Base-by-base conservation (phyloP, 352 stramenopile genomes). In the Phytopythium kandeliae region DNA sequence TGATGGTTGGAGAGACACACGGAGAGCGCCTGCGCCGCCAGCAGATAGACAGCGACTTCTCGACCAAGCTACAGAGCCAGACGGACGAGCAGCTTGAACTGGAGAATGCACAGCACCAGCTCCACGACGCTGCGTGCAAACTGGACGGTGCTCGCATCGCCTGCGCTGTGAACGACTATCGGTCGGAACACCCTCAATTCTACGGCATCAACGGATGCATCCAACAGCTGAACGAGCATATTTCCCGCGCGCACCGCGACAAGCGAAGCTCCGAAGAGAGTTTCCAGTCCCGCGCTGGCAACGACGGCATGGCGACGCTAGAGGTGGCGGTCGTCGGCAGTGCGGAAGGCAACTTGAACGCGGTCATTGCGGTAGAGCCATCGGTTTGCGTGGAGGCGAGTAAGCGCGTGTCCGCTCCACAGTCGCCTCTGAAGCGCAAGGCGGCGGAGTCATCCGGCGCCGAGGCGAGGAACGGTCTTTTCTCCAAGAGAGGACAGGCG, bases 171-270 rank as follows among this genome's bases (percentile, higher is more conserved):
- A 54, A 73, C 28, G 76, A 87, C 35, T 90, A 90, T 43, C 75
- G 76, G 40, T 25, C 68, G 2, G 70, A 67, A 4, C 65, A 88
- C 12, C 79, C 79, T 3, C 66, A 75, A n/a, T 90, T 90, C 50
- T 90, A 90, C 48, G 79, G 79, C 7, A 75, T 90, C 38, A 90
- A 90, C 44, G 79, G 79, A 11, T 88, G 76, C 56, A 86, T 90
- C 54, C 76, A 90, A 33, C 67, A 81, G 16, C 54, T 87, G 8
- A 85, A 86, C 40, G 60, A 65, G 5, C 76, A 86, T 42, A 77
- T 90, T 36, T 51, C 74, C 7, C 64, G 70, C 25, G 74, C 79
- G 3, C 74, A 87, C 55, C 61, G 62, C n/a, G 70, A 86, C 25
- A 80, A 62, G 25, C 60, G 54, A n/a, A 67, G 74, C 9, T 64